A percentile compares a stretch with the other conserved stretches of the same genome.
These are phyloP conservation scores for Phytophthora constricta DNA, from an alignment of 352 stramenopile species.

Conservation along the genomic window DNA sequence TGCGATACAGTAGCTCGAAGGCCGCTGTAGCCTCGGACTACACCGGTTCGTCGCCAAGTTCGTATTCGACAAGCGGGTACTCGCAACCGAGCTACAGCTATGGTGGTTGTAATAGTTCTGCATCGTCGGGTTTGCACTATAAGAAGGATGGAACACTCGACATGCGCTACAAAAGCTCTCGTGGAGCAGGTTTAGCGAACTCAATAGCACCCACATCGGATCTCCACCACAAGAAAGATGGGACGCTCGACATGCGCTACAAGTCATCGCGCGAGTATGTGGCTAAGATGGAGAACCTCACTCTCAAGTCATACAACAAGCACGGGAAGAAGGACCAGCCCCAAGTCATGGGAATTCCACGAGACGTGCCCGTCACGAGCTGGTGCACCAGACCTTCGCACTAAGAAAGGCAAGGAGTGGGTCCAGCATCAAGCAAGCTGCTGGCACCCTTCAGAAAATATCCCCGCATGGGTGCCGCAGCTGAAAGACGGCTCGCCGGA, in stretches of 20 bases:
- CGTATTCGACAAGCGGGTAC: no score
- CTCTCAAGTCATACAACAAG: conserved; percentile 9
- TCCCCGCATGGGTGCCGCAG: conserved; percentile 32
- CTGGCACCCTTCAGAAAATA: conserved; percentile 29
- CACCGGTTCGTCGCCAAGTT: not conserved
- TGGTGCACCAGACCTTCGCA: conserved; percentile 34
- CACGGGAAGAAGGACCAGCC: conserved; percentile 1
- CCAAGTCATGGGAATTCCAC: conserved; percentile 15
- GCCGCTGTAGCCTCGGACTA: conserved; percentile 5
- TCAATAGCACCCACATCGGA: conserved; percentile 39
- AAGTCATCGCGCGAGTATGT: conserved; percentile 30
- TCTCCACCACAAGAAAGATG: conserved; percentile 32
- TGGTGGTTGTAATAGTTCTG: not conserved
- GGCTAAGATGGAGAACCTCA: conserved; percentile 28
- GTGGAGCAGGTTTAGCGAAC: conserved; percentile 3
- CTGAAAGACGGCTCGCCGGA: conserved; percentile 43
- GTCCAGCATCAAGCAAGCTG: conserved; percentile 32
- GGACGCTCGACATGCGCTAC: conserved; percentile 36
- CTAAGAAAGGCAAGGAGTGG: conserved; percentile 32
- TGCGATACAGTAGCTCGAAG: conserved; percentile 32
- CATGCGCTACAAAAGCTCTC: conserved; percentile 40
- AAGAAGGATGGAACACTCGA: conserved; percentile 30
- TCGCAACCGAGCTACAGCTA: conserved; percentile 1
- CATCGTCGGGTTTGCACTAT: conserved; percentile 21
- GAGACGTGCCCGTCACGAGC: conserved; percentile 32